phyloP scores from a whole-genome alignment of 495 filamentous ascomycete species.

The Penicillium ucsense region DNA sequence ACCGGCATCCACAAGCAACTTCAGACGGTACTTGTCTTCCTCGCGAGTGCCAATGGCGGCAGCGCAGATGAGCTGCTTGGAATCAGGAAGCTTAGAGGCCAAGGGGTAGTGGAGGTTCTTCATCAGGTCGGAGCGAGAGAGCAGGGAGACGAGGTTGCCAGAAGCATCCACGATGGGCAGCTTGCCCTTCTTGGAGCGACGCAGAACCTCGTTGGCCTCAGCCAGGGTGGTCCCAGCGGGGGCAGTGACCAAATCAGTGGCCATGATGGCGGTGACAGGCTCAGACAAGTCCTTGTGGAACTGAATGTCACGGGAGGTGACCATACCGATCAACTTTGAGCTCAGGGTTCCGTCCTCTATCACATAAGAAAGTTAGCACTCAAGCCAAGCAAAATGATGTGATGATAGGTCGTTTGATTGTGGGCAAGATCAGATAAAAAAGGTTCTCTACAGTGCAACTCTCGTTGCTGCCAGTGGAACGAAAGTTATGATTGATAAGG shows the following conservation, averaged over 20 bases:
- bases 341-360: conserved; percentile 85
- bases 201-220: conserved; percentile 89
- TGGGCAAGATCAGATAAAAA: conserved; percentile 32
- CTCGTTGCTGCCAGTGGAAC: conserved; percentile 89
- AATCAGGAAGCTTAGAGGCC: conserved; percentile 92
- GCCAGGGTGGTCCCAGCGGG: conserved; percentile 70
- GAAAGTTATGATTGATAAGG: conserved; percentile 87
- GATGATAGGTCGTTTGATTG: conserved; percentile 3
- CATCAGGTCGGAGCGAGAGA: conserved; percentile 94
- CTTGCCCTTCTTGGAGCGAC: conserved; percentile 97
- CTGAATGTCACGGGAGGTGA: conserved; percentile 96
- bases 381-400: conserved; percentile 20
- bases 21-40: conserved; percentile 78
- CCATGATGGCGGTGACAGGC: conserved; percentile 86
- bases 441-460: conserved; percentile 73
- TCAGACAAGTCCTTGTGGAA: conserved; percentile 65
- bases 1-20: conserved; percentile 84
- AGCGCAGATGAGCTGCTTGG: conserved; percentile 94
- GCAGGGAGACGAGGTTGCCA: conserved; percentile 84
- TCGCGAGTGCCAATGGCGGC: conserved; percentile 92
- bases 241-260: conserved; percentile 88
- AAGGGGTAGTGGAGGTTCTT: conserved; percentile 98
- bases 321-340: conserved; percentile 91
- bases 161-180: conserved; percentile 85
- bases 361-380: conserved; percentile 16